Evolutionary conservation across 2,329 filamentous ascomycete species (phyloP).

Genomic region (Microdochium trichocladiopsis): DNA sequence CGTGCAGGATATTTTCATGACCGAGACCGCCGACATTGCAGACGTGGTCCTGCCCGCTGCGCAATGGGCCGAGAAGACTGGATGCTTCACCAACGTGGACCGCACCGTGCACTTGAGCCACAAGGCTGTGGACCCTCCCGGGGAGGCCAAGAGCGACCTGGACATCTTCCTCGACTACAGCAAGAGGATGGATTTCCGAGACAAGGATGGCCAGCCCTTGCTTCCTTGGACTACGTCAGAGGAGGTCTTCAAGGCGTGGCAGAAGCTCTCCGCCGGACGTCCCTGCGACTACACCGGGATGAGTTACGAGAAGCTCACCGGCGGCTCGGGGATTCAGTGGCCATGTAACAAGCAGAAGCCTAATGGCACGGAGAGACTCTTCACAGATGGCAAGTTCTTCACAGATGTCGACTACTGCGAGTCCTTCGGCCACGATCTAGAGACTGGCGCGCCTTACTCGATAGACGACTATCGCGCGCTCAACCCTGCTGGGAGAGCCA

Average conservation of each 20-base stretch:
- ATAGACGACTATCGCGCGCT: conserved; percentile 19
- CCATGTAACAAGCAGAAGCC: conserved; percentile 24
- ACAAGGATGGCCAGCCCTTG: conserved; percentile 22
- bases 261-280: conserved; percentile 20
- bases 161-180: conserved; percentile 27
- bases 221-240: conserved; percentile 19
- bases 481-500: conserved; percentile 24
- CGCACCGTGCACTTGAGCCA: conserved; percentile 27
- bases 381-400: conserved; percentile 23
- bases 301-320: conserved; percentile 23
- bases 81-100: conserved; percentile 29
- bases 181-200: conserved; percentile 23
- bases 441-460: conserved; percentile 23
- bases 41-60: conserved; percentile 28
- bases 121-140: conserved; percentile 28
- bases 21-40: conserved; percentile 25
- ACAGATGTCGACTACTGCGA: conserved; percentile 27
- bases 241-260: conserved; percentile 28
- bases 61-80: conserved; percentile 29
- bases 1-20: conserved; percentile 27
- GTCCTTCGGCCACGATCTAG: conserved; percentile 26
- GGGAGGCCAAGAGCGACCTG: conserved; percentile 24
- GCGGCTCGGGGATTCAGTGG: conserved; percentile 28
- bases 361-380: conserved; percentile 23
- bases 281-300: conserved; percentile 26